Conservation (phyloP, 805 yeast genomes). For the Yamadazyma nakazawae region DNA sequence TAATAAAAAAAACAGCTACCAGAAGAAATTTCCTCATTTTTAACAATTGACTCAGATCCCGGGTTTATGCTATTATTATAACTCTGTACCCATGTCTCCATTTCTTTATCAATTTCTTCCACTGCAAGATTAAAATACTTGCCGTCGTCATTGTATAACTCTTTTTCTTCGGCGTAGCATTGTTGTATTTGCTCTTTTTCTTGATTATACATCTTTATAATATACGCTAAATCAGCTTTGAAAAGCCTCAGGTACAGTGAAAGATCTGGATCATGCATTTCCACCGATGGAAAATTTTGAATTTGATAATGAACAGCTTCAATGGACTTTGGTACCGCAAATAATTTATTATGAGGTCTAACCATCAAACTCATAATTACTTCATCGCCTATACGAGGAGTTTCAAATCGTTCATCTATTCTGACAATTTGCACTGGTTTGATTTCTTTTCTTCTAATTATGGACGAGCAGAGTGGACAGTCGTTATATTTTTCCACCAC, state of each 20-base stretch:
- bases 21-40: slow-evolving; percentile 28
- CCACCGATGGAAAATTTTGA: slow-evolving; percentile 55
- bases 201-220: slow-evolving; percentile 49
- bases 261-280: slow-evolving; percentile 23
- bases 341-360: slow-evolving; percentile 37
- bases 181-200: slow-evolving; percentile 56
- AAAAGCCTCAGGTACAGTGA: slow-evolving; percentile 60
- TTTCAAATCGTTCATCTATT: slow-evolving; percentile 53
- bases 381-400: slow-evolving; percentile 55
- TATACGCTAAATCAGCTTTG: slow-evolving; percentile 57
- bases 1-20: slow-evolving; percentile 63
- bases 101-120: slow-evolving; percentile 47
- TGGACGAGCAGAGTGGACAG: slow-evolving; percentile 78
- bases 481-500: slow-evolving; percentile 52
- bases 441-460: slow-evolving; percentile 49
- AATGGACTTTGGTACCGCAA: slow-evolving; percentile 48
- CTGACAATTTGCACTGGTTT: slow-evolving; percentile 59
- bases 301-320: slow-evolving; percentile 18
- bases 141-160: slow-evolving; percentile 59
- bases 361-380: slow-evolving; percentile 63
- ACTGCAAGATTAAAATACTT: slow-evolving; percentile 54
- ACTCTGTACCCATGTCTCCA: slow-evolving; percentile 32
- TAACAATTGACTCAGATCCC: slow-evolving; percentile 5
- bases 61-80: slow-evolving; percentile 2
- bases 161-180: slow-evolving; percentile 55